Conservation (phyloP, 2,329 filamentous ascomycete genomes). For the Penicillium janthinellum region DNA sequence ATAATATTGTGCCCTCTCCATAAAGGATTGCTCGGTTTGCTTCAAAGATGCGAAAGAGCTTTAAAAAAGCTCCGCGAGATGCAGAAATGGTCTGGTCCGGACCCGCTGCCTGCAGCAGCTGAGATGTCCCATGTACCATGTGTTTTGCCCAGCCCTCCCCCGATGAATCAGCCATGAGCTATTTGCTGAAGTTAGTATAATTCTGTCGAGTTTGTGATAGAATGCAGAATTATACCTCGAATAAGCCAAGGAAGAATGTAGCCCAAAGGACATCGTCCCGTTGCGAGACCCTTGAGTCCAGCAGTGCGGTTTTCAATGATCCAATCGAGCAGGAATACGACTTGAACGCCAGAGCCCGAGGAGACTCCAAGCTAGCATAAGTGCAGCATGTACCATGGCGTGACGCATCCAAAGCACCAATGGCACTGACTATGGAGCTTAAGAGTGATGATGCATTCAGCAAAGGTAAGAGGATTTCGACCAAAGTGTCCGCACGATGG, state of each 20-base stretch:
- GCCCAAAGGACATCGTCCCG: conserved; percentile 2
- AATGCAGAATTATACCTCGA: neutral
- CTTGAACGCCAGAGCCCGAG: neutral
- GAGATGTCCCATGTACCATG: conserved; percentile 12
- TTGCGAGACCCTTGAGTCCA: neutral
- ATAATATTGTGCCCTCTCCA: neutral
- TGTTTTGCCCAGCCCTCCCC: conserved; percentile 13
- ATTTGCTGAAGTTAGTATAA: neutral
- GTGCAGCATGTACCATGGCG: neutral
- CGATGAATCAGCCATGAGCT: conserved; percentile 5
- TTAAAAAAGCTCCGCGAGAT: neutral
- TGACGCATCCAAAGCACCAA: conserved; percentile 1
- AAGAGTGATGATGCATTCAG: neutral
- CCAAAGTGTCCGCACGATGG: neutral
- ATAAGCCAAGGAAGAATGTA: neutral
- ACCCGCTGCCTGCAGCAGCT: conserved; percentile 6
- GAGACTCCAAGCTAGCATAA: neutral
- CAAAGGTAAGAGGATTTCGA: neutral
- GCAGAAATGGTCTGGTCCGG: neutral
- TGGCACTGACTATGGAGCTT: neutral
- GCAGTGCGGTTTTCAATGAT: neutral
- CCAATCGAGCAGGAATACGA: neutral
- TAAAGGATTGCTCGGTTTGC: neutral
- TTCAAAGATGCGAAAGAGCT: neutral
- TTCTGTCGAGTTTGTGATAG: too few species aligned